phyloP scores from a whole-genome alignment of 331 rosid genomes.

The Phaseolus coccineus region DNA sequence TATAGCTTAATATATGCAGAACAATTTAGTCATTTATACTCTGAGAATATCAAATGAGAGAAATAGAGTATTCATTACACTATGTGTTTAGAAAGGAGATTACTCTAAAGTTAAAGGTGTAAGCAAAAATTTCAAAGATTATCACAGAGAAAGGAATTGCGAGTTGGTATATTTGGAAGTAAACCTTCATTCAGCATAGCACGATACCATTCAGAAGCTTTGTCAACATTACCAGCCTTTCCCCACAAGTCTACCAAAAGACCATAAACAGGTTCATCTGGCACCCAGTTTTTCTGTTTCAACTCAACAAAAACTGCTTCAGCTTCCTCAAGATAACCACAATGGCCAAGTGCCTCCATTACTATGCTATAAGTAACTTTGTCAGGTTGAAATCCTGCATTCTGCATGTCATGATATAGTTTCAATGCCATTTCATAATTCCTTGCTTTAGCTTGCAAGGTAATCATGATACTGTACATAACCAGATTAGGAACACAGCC shows the following conservation, averaged over 20 bases:
- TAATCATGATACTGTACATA: neutral
- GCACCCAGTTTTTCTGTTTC: constrained; percentile 5
- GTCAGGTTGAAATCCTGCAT: constrained; percentile 1
- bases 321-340: constrained; percentile 9
- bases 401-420: constrained; percentile 5
- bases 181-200: constrained; percentile 1
- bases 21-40: no score
- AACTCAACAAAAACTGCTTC: neutral
- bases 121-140: no score
- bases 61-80: no score
- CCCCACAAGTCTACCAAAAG: constrained; percentile 10
- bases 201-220: neutral
- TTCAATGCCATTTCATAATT: constrained; percentile 2
- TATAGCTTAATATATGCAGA: no score
- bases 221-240: constrained; percentile 6
- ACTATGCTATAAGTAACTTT: constrained; percentile 8
- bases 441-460: constrained; percentile 15
- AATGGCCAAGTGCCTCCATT: constrained; percentile 8
- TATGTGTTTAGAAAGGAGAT: no score
- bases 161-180: neutral
- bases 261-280: constrained; percentile 11
- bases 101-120: no score
- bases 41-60: no score
- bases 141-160: neutral
- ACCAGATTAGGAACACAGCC: constrained; percentile 8